Conservation (phyloP, 345 rosid genomes). For the Sonneratia caseolaris region DNA sequence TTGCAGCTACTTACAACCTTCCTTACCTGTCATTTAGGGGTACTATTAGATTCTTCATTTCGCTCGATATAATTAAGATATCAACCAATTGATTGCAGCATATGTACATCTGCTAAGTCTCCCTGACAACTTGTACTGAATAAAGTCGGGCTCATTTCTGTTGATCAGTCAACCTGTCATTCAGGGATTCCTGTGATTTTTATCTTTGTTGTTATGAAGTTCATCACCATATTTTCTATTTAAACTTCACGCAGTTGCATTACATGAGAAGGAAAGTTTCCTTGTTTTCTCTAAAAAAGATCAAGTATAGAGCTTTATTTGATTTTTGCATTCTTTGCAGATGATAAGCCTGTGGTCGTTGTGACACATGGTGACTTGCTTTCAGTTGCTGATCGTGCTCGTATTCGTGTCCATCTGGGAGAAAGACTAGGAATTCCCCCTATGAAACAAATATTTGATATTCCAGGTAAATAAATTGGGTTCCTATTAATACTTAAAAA, state of each 20-base stretch:
- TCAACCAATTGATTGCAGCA: too few species aligned
- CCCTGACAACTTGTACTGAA: too few species aligned
- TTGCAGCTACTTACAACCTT: conserved; percentile 33
- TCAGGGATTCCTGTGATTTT: not conserved
- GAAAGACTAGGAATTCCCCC: conserved; percentile 67
- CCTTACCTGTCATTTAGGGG: conserved; percentile 71
- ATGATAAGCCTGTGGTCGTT: conserved; percentile 78
- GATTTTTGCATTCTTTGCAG: conserved; percentile 24
- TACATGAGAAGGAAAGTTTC: too few species aligned
- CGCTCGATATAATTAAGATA: too few species aligned
- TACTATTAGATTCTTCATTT: conserved; percentile 3
- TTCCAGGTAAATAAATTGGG: conserved; percentile 46
- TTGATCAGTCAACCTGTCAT: not conserved
- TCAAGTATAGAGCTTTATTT: not conserved
- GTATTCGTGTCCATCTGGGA: conserved; percentile 43
- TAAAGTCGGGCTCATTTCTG: not conserved
- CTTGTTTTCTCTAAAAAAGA: too few species aligned
- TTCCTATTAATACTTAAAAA: not conserved
- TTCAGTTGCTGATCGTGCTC: conserved; percentile 42
- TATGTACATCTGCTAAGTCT: too few species aligned
- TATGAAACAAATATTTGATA: conserved; percentile 60
- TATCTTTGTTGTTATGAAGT: not conserved
- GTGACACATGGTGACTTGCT: conserved; percentile 81
- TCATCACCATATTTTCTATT: too few species aligned
- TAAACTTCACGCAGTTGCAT: too few species aligned